Percentiles rank a stretch among this genome's conserved stretches.
phyloP scores from a whole-genome alignment of 23 red algal species.

The Gracilaria domingensis region DNA sequence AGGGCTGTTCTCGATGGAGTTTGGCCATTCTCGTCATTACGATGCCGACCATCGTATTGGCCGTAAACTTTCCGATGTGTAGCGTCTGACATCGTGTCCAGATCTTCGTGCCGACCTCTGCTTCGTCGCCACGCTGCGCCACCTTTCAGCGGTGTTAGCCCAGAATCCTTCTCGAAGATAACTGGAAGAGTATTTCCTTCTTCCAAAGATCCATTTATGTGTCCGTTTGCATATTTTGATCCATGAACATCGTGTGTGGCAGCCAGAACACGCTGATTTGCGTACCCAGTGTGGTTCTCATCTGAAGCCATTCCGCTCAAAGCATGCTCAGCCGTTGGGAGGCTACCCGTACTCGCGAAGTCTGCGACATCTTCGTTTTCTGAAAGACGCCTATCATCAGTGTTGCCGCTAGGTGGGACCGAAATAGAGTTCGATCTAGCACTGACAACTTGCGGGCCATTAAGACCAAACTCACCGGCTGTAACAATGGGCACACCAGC shows the following conservation, averaged over 20 bases:
- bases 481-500: conserved; percentile 16
- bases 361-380: conserved; percentile 7
- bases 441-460: conserved; percentile 5
- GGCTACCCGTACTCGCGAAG: conserved; percentile 43
- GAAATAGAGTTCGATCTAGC: conserved; percentile 7
- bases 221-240: conserved; percentile 6
- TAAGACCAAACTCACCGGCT: conserved; percentile 42
- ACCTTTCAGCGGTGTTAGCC: conserved; percentile 41
- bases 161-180: conserved; percentile 39
- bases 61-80: conserved; percentile 35
- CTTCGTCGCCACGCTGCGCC: conserved; percentile 40
- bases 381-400: background rate
- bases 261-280: conserved; percentile 1
- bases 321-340: conserved; percentile 12
- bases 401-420: background rate
- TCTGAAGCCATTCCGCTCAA: conserved; percentile 3
- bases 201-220: background rate
- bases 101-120: conserved; percentile 44
- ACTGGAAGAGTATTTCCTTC: conserved; percentile 43
- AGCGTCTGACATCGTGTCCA: conserved; percentile 61
- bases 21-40: conserved; percentile 10
- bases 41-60: conserved; percentile 1
- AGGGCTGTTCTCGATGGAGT: background rate
- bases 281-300: background rate
- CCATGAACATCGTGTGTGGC: background rate